Evolutionary conservation across 345 rosid genomes (phyloP).

Genomic region (Viola odorata): DNA sequence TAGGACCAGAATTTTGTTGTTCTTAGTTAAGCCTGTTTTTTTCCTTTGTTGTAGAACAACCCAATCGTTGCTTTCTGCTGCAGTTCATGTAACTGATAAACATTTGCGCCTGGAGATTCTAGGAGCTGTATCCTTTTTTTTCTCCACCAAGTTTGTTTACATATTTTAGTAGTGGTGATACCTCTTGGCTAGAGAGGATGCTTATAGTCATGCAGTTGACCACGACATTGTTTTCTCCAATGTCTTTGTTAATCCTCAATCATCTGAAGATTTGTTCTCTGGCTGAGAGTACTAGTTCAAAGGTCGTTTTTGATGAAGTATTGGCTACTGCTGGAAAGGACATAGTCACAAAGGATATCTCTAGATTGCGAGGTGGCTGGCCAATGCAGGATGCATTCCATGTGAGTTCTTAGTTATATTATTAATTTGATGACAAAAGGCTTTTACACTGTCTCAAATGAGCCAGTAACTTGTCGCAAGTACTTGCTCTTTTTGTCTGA

Average conservation of each 20-base stretch:
- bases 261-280: constrained; percentile 59
- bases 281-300: constrained; percentile 72
- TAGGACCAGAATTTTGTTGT: not conserved
- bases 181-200: not conserved
- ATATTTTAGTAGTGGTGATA: not conserved
- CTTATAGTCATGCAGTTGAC: constrained; percentile 6
- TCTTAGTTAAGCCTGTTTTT: too few relatives aligned
- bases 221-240: too few relatives aligned
- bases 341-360: constrained; percentile 86
- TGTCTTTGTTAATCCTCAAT: constrained; percentile 32
- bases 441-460: too few relatives aligned
- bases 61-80: constrained; percentile 85
- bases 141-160: constrained; percentile 3
- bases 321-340: constrained; percentile 83
- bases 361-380: constrained; percentile 98
- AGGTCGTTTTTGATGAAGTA: constrained; percentile 75
- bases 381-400: constrained; percentile 93
- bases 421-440: too few relatives aligned
- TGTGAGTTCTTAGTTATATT: constrained; percentile 43
- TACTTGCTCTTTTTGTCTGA: too few relatives aligned
- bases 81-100: constrained; percentile 77
- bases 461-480: too few relatives aligned
- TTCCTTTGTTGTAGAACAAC: constrained; percentile 52
- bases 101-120: constrained; percentile 81
- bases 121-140: constrained; percentile 75